These are phyloP conservation scores for Adansonia rubrostipa DNA, from an alignment of 441 rosid genomes.

Conservation along the genomic window DNA sequence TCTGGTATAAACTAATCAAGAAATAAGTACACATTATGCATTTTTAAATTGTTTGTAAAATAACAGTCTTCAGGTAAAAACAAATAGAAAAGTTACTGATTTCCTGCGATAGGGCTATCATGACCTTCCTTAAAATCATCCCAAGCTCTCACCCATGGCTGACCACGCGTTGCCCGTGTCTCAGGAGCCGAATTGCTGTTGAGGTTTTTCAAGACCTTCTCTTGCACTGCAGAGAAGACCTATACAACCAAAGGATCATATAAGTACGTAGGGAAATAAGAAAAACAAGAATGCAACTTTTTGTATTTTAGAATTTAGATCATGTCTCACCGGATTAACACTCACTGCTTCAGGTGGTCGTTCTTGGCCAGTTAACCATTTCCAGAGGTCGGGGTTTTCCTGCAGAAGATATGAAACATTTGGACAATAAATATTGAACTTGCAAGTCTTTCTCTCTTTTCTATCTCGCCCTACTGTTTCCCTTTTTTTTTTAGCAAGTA, in stretches of 20 bases:
- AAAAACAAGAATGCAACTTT: not conserved
- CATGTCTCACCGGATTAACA: constrained; percentile 64
- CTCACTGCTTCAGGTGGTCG: constrained; percentile 70
- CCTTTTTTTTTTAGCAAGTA: not conserved
- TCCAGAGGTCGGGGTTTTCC: constrained; percentile 98
- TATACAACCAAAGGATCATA: constrained; percentile 29
- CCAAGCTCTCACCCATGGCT: constrained; percentile 83
- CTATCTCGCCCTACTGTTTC: not conserved
- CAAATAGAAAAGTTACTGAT: constrained; percentile 43
- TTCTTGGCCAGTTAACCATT: constrained; percentile 66
- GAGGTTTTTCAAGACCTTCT: constrained; percentile 69
- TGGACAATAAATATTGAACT: not conserved
- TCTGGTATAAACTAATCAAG: not conserved
- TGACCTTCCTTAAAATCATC: constrained; percentile 66
- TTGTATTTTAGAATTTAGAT: not conserved
- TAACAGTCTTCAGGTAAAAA: not conserved
- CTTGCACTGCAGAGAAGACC: constrained; percentile 75
- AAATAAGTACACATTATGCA: constrained; percentile 16
- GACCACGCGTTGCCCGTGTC: constrained; percentile 63
- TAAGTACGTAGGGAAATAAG: not conserved
- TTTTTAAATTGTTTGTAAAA: not conserved
- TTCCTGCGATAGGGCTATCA: constrained; percentile 55
- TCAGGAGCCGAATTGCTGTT: constrained; percentile 54
- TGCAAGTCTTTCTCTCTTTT: not conserved
- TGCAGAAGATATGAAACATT: constrained; percentile 33